Evolutionary conservation across 108 stramenopile species (phyloP), one percentile per base, ranked within the genome.

Genomic region (Pseudonitzschia pungens): DNA sequence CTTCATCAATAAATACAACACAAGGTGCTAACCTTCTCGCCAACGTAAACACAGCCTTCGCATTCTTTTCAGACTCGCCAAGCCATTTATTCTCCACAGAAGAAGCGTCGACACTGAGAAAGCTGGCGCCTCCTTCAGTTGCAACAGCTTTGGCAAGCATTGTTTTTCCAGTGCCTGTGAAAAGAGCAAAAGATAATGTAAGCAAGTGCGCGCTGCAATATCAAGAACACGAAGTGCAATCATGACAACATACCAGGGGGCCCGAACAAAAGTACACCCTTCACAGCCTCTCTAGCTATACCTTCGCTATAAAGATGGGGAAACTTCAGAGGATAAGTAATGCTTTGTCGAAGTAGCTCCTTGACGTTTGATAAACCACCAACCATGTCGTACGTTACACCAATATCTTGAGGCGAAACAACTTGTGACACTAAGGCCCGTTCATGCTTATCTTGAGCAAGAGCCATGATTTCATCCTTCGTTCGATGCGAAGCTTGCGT

Each of bases 81-180:
- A 99, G 87, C 97, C 97, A 99, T 72, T 99, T 99, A 83, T 97
- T 98, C 81, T 97, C 97, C 45, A 99, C 94, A 48, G 94, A 93
- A 27, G 94, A 96, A 26, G 98, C 97, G 77, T 97, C 97, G 14
- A 99, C 93, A 70, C 91, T 90, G 36, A 99, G 83, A 68, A 99
- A 99, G 36, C 93, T 96, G 4, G 97, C 97, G 2, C 98, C 98
- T 18, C 97, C 97, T 81, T 98, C 98, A 9, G 98, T 99, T 5
- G 98, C 98, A 14, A 99, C 97, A 27, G 98, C 98, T 79, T 98
- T 99, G 26, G 97, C 97, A 10, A 99, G 86, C 93, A 96, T 93
- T 4, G 96, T 92, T 72, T 93, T 94, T 2, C 94, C 93, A 42
- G 84, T 84, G 24, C 96, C 94, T 57, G n/a, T n/a, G n/a, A n/a